Conservation (phyloP, 202 grass and related monocot genomes). For the Brachypodium distachyon region DNA sequence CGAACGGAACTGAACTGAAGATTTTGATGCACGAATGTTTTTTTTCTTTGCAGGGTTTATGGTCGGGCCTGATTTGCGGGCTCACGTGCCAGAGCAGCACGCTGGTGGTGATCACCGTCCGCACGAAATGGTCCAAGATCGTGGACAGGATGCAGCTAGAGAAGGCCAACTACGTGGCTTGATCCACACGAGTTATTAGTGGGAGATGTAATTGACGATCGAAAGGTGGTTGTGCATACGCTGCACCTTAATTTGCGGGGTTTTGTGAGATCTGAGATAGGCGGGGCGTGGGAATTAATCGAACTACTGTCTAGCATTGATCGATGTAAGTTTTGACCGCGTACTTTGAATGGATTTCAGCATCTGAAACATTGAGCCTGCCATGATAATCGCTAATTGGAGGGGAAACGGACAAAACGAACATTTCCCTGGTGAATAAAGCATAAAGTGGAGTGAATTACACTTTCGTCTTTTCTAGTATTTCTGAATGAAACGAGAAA, state of each 20-base stretch:
- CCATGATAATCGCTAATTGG: no score
- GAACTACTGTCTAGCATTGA: neutral
- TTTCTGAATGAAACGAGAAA: no score
- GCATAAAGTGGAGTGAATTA: no score
- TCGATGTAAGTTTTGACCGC: neutral
- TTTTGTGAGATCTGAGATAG: neutral
- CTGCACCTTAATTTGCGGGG: neutral
- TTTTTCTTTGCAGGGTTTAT: constrained; percentile 37
- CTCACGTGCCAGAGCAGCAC: constrained; percentile 34
- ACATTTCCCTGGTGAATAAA: no score
- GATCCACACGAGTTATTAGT: neutral
- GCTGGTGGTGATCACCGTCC: constrained; percentile 56
- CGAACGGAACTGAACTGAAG: neutral
- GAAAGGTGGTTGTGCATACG: neutral
- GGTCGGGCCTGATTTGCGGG: constrained; percentile 66
- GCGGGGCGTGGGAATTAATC: neutral
- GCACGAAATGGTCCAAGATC: constrained; percentile 50
- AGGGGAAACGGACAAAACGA: no score
- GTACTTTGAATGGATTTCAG: neutral
- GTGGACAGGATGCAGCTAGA: constrained; percentile 27
- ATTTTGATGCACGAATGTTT: neutral
- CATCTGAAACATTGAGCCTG: neutral
- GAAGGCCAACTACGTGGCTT: constrained; percentile 29
- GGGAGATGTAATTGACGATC: neutral
- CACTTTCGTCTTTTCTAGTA: no score